Percentiles rank a stretch among this genome's conserved stretches.
These are phyloP conservation scores for Wickerhamiella occidentalis DNA, from an alignment of 805 yeast genomes.

Conservation along the genomic window DNA sequence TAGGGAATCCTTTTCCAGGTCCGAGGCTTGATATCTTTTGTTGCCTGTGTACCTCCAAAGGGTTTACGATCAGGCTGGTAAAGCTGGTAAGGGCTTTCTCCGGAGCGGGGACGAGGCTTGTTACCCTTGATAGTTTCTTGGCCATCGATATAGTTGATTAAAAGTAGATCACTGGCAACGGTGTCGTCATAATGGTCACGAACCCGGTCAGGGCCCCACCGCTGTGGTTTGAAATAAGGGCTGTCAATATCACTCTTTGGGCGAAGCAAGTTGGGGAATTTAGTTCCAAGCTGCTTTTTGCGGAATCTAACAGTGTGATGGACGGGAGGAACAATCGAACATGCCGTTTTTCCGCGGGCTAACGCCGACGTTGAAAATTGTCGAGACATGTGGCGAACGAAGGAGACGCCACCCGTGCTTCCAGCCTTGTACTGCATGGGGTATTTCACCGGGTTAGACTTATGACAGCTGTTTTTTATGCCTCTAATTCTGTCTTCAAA, in stretches of 20 bases:
- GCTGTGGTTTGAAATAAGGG: constrained; percentile 61
- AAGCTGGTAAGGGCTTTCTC: constrained; percentile 74
- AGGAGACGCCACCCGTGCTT: not conserved
- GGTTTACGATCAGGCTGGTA: constrained; percentile 73
- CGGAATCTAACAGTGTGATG: constrained; percentile 75
- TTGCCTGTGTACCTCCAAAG: constrained; percentile 57
- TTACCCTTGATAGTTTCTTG: constrained; percentile 38
- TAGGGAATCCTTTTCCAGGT: constrained; percentile 61
- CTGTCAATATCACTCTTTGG: constrained; percentile 68
- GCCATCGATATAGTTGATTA: constrained; percentile 62
- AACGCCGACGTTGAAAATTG: constrained; percentile 19
- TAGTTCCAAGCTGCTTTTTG: constrained; percentile 63
- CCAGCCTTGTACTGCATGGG: no score
- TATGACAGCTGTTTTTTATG: no score
- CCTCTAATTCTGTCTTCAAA: no score
- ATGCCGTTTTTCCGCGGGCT: constrained; percentile 31
- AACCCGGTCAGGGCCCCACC: constrained; percentile 69
- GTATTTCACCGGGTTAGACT: no score
- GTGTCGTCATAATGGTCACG: constrained; percentile 65
- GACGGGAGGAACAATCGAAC: constrained; percentile 75
- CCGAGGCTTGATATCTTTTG: constrained; percentile 61
- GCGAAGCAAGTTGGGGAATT: constrained; percentile 53
- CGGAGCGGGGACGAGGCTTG: constrained; percentile 75
- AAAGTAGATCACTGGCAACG: constrained; percentile 60
- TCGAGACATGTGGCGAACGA: constrained; percentile 6